Conservation (phyloP, 192 early-diverging fungal species). For the Kappamyces sp. region DNA sequence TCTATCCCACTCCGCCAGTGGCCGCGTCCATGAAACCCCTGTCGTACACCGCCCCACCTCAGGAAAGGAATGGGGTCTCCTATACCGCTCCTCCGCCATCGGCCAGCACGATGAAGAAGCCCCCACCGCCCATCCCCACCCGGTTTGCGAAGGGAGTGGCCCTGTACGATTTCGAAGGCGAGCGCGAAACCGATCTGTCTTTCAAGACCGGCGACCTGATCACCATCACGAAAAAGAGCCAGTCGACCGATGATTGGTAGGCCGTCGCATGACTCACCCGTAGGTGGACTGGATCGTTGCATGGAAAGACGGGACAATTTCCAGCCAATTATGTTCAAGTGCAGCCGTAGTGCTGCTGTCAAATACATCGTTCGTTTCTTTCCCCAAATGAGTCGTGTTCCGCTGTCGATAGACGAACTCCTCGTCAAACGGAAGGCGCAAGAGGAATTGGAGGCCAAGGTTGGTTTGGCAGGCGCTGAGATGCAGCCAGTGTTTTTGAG, state of each 20-base stretch:
- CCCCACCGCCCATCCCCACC: too few species aligned
- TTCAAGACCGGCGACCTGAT: slow-evolving; percentile 62
- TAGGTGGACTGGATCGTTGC: slow-evolving; percentile 23
- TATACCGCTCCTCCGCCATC: too few species aligned
- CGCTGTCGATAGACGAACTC: slow-evolving; percentile 74
- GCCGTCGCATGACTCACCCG: slow-evolving; percentile 63
- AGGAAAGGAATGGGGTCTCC: too few species aligned
- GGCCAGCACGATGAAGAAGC: too few species aligned
- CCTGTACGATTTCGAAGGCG: slow-evolving; percentile 60
- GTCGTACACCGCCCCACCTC: too few species aligned
- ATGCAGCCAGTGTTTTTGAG: slow-evolving; percentile 71
- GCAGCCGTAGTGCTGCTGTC: slow-evolving; percentile 15
- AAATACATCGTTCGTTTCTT: too few species aligned
- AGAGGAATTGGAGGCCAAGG: slow-evolving; percentile 55
- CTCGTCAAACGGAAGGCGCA: slow-evolving; percentile 61
- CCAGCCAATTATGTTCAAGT: slow-evolving; percentile 47
- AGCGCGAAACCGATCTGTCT: slow-evolving; percentile 46
- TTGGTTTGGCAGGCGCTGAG: slow-evolving; percentile 16
- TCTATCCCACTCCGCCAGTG: too few species aligned
- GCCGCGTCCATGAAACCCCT: too few species aligned
- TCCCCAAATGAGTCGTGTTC: slow-evolving; percentile 24
- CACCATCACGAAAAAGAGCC: slow-evolving; percentile 56
- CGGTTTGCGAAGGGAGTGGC: slow-evolving; percentile 21
- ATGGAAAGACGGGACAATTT: slow-evolving; percentile 23
- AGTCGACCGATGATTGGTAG: slow-evolving; percentile 87